Evolutionary conservation across 2,329 filamentous ascomycete genomes (phyloP), one percentile per base, ranked within the genome.

Genomic region (Fusarium robinianum): DNA sequence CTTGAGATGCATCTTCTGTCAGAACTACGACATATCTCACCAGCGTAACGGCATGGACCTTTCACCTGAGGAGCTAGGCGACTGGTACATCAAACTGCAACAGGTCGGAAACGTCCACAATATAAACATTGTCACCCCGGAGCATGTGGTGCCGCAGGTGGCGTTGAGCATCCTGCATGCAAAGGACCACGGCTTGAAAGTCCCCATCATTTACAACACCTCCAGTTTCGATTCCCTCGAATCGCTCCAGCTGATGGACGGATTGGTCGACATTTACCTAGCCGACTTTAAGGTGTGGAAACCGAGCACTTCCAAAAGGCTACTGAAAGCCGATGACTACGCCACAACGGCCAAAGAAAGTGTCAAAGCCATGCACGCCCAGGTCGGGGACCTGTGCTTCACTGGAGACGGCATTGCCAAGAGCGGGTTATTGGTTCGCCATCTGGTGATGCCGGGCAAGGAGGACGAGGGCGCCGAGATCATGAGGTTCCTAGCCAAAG

Each of bases 281-380:
- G 85, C 88, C 0, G 88, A 95, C 63, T 94, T 94, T 73, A 94
- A 95, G 66, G 81, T 91, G 8, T 94, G 87, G 88, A 79, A 79
- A 18, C 66, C 75, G 2, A 71, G 66, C 15, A 85, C 86, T 1
- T 85, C 85, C 14, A 84, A 79, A 57, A 75, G 88, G 8, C 70
- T 94, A 19, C 75, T 94, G 23, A 95, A 95, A 64, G 85, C 86
- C 4, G 85, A 89, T 33, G 80, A 89, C 63, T 94, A 92, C 64
- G 79, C 84, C 1, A 71, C 77, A 8, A 81, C 82, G 0, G 88
- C 90, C 1, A 81, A 77, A 66, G 87, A 91, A 67, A 90, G 86
- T 61, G 82, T 94, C 66, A 83, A 81, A 61, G 84, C 81, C 8
- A 94, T 95, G 88, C 83, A 94, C 56, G 73, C 71, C 8, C 88